Evolutionary conservation across 1,139 yeast genomes (phyloP), one percentile per base, ranked within the genome.

Genomic region (Maudiozyma humilis): DNA sequence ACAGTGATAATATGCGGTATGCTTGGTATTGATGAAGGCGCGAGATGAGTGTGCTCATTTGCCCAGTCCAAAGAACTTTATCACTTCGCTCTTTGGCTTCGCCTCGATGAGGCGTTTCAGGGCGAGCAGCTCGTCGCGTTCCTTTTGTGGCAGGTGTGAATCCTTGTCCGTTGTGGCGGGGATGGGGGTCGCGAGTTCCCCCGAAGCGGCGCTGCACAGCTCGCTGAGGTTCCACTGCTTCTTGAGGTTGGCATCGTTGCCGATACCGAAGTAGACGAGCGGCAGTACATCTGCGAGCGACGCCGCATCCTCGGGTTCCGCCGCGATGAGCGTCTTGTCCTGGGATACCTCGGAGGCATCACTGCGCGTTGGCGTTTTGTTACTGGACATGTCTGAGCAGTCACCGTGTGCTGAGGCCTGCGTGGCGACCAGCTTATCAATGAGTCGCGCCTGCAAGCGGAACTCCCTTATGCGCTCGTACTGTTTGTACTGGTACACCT

Each of bases 61-160:
- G 14, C 43, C 38, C 15, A 59, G 42, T 38, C 60, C 68, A 49
- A 85, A 68, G 60, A 84, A 85, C 37, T 74, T 63, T 52, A 86
- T 45, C 43, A 89, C 62, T 37, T 76, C 75, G 3, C 80, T 84
- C 52, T 74, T 75, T 1, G 95, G 95, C 62, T 84, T 88, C 36
- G 73, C 48, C 47, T 76, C 72, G 61, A 89, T 72, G 45, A 88
- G 65, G 51, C 69, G 68, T 56, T 79, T 81, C 44, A 88, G 73
- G 16, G 75, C 68, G 32, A 70, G 52, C 30, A 86, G 65, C 44
- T 82, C 84, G 2, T 65, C 60, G 1, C 75, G 45, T 55, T 82
- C 88, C 1, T 62, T 61, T 3, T 53, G 51, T 1, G 62, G 40
- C 5, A 48, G 42, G 57, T 32, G 8, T 31, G 13, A 30, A 13